A percentile compares a stretch with the other conserved stretches of the same genome.
Evolutionary conservation across 2,329 filamentous ascomycete genomes (phyloP).

Genomic region (Annulohypoxylon truncatum): DNA sequence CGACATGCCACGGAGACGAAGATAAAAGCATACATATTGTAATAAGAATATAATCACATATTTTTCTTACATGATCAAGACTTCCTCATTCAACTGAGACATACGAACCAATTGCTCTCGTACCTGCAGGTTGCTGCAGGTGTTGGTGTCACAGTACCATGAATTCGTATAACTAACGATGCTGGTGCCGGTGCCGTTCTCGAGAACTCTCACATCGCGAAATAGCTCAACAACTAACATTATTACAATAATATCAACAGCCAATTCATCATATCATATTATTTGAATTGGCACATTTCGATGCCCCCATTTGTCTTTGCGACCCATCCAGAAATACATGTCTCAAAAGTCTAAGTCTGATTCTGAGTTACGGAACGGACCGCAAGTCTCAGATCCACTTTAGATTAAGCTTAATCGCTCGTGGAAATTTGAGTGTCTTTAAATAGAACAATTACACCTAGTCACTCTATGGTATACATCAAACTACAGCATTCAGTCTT

Average conservation of each 20-base stretch:
- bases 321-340: neutral
- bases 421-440: neutral
- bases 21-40: conserved; percentile 21
- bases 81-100: neutral
- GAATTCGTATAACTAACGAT: neutral
- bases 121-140: neutral
- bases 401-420: neutral
- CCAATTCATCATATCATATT: neutral
- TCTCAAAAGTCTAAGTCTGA: neutral
- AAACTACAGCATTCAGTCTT: neutral
- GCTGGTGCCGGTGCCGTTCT: too few relatives aligned
- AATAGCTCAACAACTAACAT: too few relatives aligned
- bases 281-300: neutral
- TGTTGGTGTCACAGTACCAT: neutral
- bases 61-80: neutral
- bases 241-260: too few relatives aligned
- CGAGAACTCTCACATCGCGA: too few relatives aligned
- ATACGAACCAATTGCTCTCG: neutral
- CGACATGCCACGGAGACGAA: conserved; percentile 19
- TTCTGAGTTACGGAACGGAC: neutral
- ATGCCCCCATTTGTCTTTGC: neutral
- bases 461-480: neutral
- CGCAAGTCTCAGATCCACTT: neutral
- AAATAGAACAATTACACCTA: neutral
- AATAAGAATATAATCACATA: conserved; percentile 21